Conservation (phyloP, 305 asterid species). For the Fraxinus velutina region DNA sequence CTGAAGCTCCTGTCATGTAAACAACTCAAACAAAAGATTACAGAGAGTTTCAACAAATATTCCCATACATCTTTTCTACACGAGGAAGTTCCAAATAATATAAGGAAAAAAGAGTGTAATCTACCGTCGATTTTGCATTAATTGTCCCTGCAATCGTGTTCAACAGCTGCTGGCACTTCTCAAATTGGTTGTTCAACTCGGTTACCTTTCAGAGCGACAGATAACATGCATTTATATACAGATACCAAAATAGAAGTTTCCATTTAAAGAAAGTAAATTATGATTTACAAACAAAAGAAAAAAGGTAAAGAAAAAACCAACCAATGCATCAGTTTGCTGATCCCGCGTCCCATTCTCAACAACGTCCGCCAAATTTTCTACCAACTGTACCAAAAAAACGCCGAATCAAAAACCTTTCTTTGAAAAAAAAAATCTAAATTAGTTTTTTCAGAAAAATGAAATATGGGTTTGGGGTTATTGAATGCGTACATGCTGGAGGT, state of each 20-base stretch:
- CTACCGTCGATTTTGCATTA: conserved; percentile 74
- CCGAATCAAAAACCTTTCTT: conserved; percentile 20
- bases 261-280: background rate
- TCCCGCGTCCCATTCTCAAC: conserved; percentile 79
- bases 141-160: conserved; percentile 74
- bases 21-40: background rate
- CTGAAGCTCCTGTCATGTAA: background rate
- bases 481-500: conserved; percentile 56
- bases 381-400: conserved; percentile 39
- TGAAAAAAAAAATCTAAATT: background rate
- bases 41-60: conserved; percentile 2
- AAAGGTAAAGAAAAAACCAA: conserved; percentile 33
- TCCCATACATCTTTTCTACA: background rate
- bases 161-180: conserved; percentile 88
- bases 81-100: background rate
- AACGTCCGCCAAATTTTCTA: conserved; percentile 82
- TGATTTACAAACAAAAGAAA: conserved; percentile 2
- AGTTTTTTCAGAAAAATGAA: background rate
- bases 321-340: conserved; percentile 89
- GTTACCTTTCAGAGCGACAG: conserved; percentile 48
- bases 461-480: background rate
- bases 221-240: conserved; percentile 5
- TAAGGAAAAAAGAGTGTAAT: background rate
- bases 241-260: background rate
- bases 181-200: conserved; percentile 81